phyloP scores from a whole-genome alignment of 2,329 filamentous ascomycete genomes.

The Ceratocystis smalleyi region DNA sequence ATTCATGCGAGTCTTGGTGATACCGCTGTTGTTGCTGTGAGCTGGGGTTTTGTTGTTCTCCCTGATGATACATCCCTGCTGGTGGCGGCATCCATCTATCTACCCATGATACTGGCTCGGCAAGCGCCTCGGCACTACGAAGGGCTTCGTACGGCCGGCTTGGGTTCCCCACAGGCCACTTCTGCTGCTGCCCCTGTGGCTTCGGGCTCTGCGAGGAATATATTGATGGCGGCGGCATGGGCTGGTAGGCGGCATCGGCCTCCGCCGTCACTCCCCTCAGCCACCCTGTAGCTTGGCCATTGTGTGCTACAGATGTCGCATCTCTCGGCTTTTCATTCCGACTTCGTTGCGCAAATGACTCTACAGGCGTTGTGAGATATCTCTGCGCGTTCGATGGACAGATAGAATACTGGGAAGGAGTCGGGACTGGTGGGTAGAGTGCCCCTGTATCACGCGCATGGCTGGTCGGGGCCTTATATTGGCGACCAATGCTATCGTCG shows the following conservation, averaged over 20 bases:
- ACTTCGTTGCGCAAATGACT: not conserved
- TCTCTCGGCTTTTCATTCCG: not conserved
- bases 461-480: not conserved
- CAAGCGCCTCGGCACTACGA: slow-evolving; percentile 11
- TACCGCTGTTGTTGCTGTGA: not conserved
- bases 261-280: slow-evolving; percentile 4
- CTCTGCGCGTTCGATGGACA: no score
- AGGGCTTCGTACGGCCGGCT: slow-evolving; percentile 12
- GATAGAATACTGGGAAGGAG: not conserved
- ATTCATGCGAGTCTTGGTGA: not conserved
- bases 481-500: not conserved
- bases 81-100: slow-evolving; percentile 16
- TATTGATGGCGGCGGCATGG: slow-evolving; percentile 13
- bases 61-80: not conserved
- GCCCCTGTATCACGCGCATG: not conserved
- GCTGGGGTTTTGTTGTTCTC: not conserved
- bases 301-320: not conserved
- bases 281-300: not conserved
- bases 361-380: no score
- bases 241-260: slow-evolving; percentile 10
- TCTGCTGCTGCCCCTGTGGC: not conserved
- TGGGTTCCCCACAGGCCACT: not conserved
- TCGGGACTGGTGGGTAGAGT: not conserved
- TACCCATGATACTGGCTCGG: slow-evolving; percentile 13
- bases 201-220: slow-evolving; percentile 9